Evolutionary conservation across 176 grass and related monocot species (phyloP).

Genomic region (Aechmea fasciata): DNA sequence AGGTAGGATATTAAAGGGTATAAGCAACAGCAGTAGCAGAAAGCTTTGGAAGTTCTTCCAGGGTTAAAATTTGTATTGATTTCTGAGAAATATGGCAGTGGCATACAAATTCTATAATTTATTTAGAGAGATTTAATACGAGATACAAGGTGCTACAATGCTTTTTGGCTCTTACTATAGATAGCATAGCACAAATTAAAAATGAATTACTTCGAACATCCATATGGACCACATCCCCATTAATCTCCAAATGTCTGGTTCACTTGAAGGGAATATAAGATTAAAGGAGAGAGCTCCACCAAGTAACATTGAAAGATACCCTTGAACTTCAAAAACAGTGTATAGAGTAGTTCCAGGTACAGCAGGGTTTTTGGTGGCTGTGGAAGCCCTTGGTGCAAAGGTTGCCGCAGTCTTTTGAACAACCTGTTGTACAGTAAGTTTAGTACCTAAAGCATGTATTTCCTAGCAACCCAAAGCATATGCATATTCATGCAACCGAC

Average conservation of each 20-base stretch:
- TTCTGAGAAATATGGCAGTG: too few species aligned
- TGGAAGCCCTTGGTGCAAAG: conserved; percentile 87
- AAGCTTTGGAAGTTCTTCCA: too few species aligned
- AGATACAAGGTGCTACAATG: too few species aligned
- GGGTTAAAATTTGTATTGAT: too few species aligned
- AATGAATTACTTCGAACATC: conserved; percentile 81
- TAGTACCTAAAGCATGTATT: neutral
- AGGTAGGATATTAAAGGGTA: too few species aligned
- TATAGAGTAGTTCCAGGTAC: conserved; percentile 64
- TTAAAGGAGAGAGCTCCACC: conserved; percentile 91
- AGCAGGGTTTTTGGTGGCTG: conserved; percentile 84
- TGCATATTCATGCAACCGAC: neutral
- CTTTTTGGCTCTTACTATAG: too few species aligned
- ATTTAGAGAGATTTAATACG: too few species aligned
- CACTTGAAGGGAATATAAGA: conserved; percentile 77
- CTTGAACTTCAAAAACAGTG: conserved; percentile 85
- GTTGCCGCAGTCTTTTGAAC: conserved; percentile 90
- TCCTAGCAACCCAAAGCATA: neutral
- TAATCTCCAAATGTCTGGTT: conserved; percentile 81
- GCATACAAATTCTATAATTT: too few species aligned
- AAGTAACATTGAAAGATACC: conserved; percentile 71
- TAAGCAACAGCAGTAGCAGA: too few species aligned
- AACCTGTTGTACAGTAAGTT: conserved; percentile 40
- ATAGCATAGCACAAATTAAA: neutral
- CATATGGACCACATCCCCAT: conserved; percentile 99